phyloP scores from a whole-genome alignment of 1,139 yeast genomes.

The Yamadazyma trypodendri region DNA sequence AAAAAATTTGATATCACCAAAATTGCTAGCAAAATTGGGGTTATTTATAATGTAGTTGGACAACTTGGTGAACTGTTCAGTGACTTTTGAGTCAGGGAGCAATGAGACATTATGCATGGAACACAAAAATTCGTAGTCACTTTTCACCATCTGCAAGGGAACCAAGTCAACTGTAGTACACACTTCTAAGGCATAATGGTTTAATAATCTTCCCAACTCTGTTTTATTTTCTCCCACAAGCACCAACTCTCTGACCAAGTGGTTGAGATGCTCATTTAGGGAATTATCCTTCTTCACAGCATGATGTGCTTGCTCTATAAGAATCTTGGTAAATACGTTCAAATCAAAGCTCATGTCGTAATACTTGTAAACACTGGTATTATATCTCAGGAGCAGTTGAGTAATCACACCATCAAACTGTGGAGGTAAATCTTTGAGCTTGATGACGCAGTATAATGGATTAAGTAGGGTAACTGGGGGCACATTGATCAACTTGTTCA shows the following conservation, averaged over 20 bases:
- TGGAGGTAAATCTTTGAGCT: constrained; percentile 9
- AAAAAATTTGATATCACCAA: constrained; percentile 11
- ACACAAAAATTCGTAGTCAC: constrained; percentile 15
- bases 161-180: neutral
- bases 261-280: constrained; percentile 50
- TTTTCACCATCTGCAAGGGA: constrained; percentile 11
- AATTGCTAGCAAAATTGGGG: constrained; percentile 6
- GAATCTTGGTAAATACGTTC: constrained; percentile 66
- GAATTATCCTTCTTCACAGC: constrained; percentile 13
- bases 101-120: constrained; percentile 16
- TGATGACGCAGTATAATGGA: constrained; percentile 14
- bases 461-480: constrained; percentile 12
- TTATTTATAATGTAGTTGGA: constrained; percentile 34
- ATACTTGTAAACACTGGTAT: constrained; percentile 76
- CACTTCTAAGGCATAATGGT: constrained; percentile 10
- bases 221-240: constrained; percentile 54
- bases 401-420: constrained; percentile 60
- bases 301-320: constrained; percentile 63
- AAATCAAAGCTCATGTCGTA: constrained; percentile 60
- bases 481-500: constrained; percentile 9
- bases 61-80: constrained; percentile 27
- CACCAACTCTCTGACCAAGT: constrained; percentile 42
- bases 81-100: constrained; percentile 14
- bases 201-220: constrained; percentile 13
- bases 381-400: constrained; percentile 68